A percentile compares a stretch with the other conserved stretches of the same genome.
Evolutionary conservation across 257 asterid genomes (phyloP).

Genomic region (Petrea volubilis): DNA sequence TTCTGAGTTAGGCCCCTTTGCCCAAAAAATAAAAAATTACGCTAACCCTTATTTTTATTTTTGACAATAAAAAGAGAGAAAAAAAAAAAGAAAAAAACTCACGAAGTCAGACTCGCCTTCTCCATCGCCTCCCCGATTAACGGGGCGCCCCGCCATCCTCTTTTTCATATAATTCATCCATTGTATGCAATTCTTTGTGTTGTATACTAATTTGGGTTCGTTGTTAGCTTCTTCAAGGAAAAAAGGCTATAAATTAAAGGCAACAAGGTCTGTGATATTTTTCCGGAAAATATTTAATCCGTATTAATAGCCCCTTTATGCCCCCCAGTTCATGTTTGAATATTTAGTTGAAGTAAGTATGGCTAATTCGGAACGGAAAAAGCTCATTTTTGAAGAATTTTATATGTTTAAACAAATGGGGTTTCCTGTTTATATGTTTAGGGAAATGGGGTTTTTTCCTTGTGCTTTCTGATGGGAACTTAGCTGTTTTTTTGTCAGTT

Average conservation of each 20-base stretch:
- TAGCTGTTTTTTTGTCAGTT: not conserved
- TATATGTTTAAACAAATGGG: not conserved
- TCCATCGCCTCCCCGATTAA: constrained; percentile 38
- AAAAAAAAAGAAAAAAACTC: not conserved
- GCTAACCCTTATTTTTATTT: not conserved
- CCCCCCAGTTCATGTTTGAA: constrained; percentile 14
- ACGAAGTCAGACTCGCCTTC: constrained; percentile 23
- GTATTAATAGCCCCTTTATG: constrained; percentile 10
- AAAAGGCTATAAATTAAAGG: constrained; percentile 15
- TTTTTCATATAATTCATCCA: constrained; percentile 12
- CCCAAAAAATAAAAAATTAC: not conserved
- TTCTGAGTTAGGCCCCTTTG: not conserved
- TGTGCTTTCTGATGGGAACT: not conserved
- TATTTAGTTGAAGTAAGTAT: constrained; percentile 27
- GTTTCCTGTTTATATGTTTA: not conserved
- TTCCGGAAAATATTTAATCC: not conserved
- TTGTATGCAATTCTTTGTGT: not conserved
- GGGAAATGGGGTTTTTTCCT: constrained; percentile 19
- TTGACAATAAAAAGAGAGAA: not conserved
- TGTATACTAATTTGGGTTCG: constrained; percentile 14
- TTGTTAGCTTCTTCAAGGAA: not conserved
- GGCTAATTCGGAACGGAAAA: not conserved
- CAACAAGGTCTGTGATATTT: constrained; percentile 22
- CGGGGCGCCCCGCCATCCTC: constrained; percentile 39
- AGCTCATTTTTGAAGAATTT: not conserved